Conservation (phyloP, 2,329 filamentous ascomycete genomes). For the Arachnomyces sp. region DNA sequence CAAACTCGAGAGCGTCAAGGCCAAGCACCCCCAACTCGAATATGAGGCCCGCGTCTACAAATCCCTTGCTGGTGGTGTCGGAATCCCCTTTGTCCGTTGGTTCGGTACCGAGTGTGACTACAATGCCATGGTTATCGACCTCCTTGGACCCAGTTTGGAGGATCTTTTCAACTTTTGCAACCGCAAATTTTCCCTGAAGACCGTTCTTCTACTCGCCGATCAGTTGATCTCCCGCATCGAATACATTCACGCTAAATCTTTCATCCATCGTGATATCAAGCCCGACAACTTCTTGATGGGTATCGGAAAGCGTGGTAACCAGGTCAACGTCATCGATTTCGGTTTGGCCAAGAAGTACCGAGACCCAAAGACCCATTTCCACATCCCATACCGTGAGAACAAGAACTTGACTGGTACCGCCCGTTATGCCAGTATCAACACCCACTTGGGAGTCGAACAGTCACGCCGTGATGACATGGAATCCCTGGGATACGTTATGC, state of each 20-base stretch:
- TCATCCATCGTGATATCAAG: slow-evolving; percentile 99
- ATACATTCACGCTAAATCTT: slow-evolving; percentile 99
- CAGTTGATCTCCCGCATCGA: slow-evolving; percentile 99
- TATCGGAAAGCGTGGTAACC: slow-evolving; percentile 97
- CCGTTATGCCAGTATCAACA: slow-evolving; percentile 98
- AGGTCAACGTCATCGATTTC: slow-evolving; percentile 99
- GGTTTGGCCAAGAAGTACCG: slow-evolving; percentile 99
- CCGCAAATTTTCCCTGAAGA: slow-evolving; percentile 98
- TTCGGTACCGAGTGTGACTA: slow-evolving; percentile 99
- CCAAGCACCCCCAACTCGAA: slow-evolving; percentile 97
- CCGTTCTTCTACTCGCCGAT: slow-evolving; percentile 88
- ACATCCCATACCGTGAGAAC: slow-evolving; percentile 99
- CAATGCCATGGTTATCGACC: slow-evolving; percentile 98
- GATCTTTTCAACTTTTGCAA: slow-evolving; percentile 99
- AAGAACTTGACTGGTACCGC: slow-evolving; percentile 99
- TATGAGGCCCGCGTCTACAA: slow-evolving; percentile 92
- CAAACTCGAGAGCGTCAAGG: slow-evolving; percentile 99
- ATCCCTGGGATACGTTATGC: slow-evolving; percentile 97
- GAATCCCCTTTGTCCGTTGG: slow-evolving; percentile 98
- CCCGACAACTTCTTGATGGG: slow-evolving; percentile 99
- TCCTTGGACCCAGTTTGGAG: slow-evolving; percentile 89
- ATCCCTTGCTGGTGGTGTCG: slow-evolving; percentile 86
- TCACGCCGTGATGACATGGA: slow-evolving; percentile 99
- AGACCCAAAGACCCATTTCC: slow-evolving; percentile 99
- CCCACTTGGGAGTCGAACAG: slow-evolving; percentile 95